These are phyloP conservation scores for Leptodontidium sp. DNA, from an alignment of 2,329 filamentous ascomycete species.

Conservation along the genomic window DNA sequence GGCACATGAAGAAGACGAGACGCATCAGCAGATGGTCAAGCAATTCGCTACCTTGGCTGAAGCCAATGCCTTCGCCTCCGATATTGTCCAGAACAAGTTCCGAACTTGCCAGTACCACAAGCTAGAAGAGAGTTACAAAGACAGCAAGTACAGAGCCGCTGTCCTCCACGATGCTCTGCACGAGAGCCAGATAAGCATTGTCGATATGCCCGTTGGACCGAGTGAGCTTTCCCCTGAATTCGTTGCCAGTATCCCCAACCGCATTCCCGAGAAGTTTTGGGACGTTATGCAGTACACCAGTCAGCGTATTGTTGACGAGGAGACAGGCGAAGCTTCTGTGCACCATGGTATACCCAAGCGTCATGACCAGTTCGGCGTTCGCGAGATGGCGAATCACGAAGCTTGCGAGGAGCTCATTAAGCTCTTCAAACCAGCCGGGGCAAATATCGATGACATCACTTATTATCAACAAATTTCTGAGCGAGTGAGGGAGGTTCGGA, in stretches of 20 bases:
- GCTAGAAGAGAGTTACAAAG: neutral
- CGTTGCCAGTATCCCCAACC: neutral
- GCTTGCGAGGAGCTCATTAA: constrained; percentile 28
- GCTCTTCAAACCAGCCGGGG: neutral
- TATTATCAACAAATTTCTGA: neutral
- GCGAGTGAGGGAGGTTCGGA: neutral
- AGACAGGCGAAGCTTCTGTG: neutral
- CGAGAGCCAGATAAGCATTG: neutral
- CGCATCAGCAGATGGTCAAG: neutral
- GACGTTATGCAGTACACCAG: constrained; percentile 12
- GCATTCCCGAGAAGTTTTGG: neutral
- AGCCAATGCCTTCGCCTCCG: constrained; percentile 24
- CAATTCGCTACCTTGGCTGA: neutral
- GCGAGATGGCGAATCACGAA: constrained; percentile 36
- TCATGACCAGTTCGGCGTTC: constrained; percentile 3
- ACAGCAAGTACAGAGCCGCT: neutral
- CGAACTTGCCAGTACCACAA: neutral
- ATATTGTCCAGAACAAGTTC: neutral
- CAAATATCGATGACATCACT: neutral
- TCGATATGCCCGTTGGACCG: neutral
- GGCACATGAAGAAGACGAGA: neutral
- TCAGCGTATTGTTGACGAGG: neutral
- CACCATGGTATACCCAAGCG: neutral
- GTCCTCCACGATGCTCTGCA: neutral
- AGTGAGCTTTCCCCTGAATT: neutral